Evolutionary conservation across 495 filamentous ascomycete species (phyloP), one percentile per base, ranked within the genome.

Genomic region (Aspergillus haitiensis): DNA sequence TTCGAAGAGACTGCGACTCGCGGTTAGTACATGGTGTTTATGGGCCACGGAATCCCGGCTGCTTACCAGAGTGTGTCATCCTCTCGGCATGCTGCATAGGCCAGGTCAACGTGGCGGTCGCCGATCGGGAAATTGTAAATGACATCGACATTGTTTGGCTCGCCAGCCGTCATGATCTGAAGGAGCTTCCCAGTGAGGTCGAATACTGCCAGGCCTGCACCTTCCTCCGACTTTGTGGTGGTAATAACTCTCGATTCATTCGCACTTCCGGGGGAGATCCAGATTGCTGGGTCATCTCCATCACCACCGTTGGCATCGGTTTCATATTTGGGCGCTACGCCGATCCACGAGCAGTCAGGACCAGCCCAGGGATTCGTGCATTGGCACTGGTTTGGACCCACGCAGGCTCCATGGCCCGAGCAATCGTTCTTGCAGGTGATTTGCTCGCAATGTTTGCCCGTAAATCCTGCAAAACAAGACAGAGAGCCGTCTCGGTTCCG

Each of bases 101-200:
- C 54, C 1, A 56, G 42, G 16, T 56, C 54, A 27, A 56, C 13
- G 8, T 12, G 35, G 12, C 54, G 40, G 3, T 21, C 7, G 3
- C 54, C 54, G 5, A 33, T 13, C 1, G 18, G 27, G 40, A 56
- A 56, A 0, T 32, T 44, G 11, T 56, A 56, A 9, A 56, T 56
- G 27, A 56, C 33, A 56, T 56, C 54, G 3, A 56, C 54, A 15
- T 56, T 56, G 47, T 48, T 56, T 44, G 54, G 54, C 31, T 56
- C 54, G 10, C 54, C 54, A 11, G 54, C 54, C 9, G 54, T 13
- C 40, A 56, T 35, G 7, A 44, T 56, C 42, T 56, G 54, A 3
- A 56, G 54, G 27, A 56, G 42, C 7, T 56, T 48, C 6, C 54
- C 54, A 7, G 31, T 16, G 40, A 56, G 54, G 37, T 56, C 54